A percentile compares a stretch with the other conserved stretches of the same genome.
phyloP scores from a whole-genome alignment of 208 protist genomes.

The Angomonas desouzai region DNA sequence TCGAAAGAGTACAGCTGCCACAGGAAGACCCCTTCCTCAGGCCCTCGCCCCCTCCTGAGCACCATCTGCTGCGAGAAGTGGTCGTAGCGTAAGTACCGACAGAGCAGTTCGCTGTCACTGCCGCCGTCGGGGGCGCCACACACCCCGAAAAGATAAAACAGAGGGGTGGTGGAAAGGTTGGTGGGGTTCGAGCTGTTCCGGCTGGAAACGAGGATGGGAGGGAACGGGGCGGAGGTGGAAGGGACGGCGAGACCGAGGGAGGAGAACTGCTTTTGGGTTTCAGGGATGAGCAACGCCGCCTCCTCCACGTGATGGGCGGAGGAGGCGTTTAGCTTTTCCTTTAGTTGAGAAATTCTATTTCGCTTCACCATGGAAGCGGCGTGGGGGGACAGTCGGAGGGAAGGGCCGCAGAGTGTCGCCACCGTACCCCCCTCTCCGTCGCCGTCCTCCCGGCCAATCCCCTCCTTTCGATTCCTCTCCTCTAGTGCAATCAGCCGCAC shows the following conservation, averaged over 20 bases:
- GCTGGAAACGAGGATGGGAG: neutral
- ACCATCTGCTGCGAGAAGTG: neutral
- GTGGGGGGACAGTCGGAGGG: neutral
- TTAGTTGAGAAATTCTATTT: neutral
- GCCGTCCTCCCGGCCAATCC: neutral
- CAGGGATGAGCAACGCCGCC: neutral
- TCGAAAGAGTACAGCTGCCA: conserved; percentile 5
- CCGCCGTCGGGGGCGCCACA: too few relatives aligned
- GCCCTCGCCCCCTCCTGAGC: neutral
- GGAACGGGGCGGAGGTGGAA: neutral
- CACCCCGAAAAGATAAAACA: conserved; percentile 1
- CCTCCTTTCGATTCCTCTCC: conserved; percentile 1
- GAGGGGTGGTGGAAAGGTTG: neutral
- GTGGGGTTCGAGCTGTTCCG: neutral
- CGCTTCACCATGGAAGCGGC: neutral
- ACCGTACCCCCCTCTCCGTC: neutral
- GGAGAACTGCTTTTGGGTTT: neutral
- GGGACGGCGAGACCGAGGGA: neutral
- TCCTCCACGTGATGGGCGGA: neutral
- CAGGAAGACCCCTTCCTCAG: neutral
- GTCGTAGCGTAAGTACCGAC: neutral
- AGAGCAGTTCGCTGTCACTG: neutral
- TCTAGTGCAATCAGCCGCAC: neutral
- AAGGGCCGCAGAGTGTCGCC: neutral
- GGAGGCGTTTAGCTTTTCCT: neutral